Evolutionary conservation across 2,329 filamentous ascomycete genomes (phyloP).

Genomic region (Botrytis tulipae): DNA sequence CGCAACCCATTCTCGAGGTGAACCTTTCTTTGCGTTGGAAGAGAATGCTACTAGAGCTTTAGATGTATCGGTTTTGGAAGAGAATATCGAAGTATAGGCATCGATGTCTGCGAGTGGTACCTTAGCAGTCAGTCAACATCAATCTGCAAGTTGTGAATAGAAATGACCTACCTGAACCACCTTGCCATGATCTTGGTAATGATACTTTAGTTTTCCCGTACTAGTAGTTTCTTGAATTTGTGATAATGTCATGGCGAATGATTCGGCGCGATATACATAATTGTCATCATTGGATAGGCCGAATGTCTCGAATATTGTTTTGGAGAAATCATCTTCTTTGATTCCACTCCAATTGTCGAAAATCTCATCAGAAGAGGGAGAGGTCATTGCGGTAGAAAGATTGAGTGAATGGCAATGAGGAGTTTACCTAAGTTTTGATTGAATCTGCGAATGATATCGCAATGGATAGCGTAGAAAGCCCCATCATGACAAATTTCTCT

Average conservation of each 20-base stretch:
- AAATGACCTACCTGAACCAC: conserved; percentile 23
- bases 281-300: conserved; percentile 26
- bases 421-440: not conserved
- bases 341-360: conserved; percentile 30
- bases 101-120: conserved; percentile 52
- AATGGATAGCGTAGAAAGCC: not conserved
- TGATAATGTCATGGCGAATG: conserved; percentile 32
- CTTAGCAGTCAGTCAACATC: conserved; percentile 28
- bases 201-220: conserved; percentile 27
- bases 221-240: conserved; percentile 27
- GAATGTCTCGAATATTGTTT: conserved; percentile 30
- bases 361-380: conserved; percentile 27
- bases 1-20: conserved; percentile 57
- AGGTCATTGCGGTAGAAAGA: not conserved
- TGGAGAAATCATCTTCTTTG: conserved; percentile 27
- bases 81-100: conserved; percentile 67
- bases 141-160: not conserved
- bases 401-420: not conserved
- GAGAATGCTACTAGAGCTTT: conserved; percentile 62
- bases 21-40: conserved; percentile 64
- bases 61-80: conserved; percentile 55
- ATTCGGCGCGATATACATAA: conserved; percentile 33
- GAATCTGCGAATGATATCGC: not conserved
- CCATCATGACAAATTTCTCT: not conserved
- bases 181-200: conserved; percentile 31